A percentile compares a stretch with the other conserved stretches of the same genome.
Evolutionary conservation across 225 moss, liverwort and hornwort genomes (phyloP).

Genomic region (Physcomitrium patens): DNA sequence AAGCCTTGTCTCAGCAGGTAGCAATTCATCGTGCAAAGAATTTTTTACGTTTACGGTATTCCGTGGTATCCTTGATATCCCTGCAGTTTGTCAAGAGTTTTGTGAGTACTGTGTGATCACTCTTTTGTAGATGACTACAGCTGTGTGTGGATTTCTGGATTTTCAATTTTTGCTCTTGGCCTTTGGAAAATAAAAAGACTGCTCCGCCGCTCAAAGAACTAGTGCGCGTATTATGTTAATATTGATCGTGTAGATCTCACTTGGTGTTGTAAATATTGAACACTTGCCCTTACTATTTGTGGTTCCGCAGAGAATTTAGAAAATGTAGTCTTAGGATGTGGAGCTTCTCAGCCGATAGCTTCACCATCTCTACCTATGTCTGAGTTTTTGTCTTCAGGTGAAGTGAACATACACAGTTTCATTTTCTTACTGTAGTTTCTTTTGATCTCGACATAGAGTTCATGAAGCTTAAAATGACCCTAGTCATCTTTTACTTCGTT

Average conservation of each 20-base stretch:
- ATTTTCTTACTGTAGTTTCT: neutral
- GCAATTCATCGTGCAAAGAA: neutral
- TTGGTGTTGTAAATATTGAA: neutral
- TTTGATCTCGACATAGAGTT: neutral
- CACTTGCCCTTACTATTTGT: neutral
- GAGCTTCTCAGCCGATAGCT: neutral
- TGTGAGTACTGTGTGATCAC: too few relatives aligned
- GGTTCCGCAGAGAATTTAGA: neutral
- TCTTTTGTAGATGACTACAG: too few relatives aligned
- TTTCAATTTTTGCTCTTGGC: too few relatives aligned
- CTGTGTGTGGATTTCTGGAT: too few relatives aligned
- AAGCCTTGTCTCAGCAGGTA: neutral
- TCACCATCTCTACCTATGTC: neutral
- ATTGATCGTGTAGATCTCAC: too few relatives aligned
- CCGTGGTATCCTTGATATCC: conserved; percentile 13
- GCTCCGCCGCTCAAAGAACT: too few relatives aligned
- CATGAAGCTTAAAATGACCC: neutral
- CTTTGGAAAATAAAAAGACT: too few relatives aligned
- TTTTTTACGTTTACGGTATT: neutral
- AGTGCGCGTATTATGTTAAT: too few relatives aligned
- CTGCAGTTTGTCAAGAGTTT: too few relatives aligned
- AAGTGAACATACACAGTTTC: neutral
- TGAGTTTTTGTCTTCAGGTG: conserved; percentile 18
- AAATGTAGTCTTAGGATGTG: neutral
- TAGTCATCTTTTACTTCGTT: too few relatives aligned